Evolutionary conservation across 805 yeast species (phyloP).

Genomic region (Candida hungchunana): DNA sequence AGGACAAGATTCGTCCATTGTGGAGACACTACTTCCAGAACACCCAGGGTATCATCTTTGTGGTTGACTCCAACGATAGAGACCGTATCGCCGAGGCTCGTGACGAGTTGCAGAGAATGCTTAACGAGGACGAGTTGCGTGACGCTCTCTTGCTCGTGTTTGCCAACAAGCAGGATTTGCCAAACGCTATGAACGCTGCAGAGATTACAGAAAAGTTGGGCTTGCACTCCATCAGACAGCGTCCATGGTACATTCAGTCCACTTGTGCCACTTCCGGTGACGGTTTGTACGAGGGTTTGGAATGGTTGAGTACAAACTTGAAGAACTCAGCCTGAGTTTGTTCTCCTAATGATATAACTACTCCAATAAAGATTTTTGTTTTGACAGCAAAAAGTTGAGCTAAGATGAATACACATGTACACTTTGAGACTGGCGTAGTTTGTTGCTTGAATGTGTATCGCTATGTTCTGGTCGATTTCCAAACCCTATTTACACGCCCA

Average conservation of each 20-base stretch:
- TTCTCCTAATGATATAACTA: constrained; percentile 9
- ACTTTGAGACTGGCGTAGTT: no score
- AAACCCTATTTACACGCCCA: no score
- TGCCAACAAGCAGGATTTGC: constrained; percentile 98
- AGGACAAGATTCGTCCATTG: constrained; percentile 96
- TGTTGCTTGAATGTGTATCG: no score
- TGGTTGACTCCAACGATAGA: constrained; percentile 96
- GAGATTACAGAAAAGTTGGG: constrained; percentile 97
- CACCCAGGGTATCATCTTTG: constrained; percentile 97
- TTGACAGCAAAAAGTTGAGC: constrained; percentile 9
- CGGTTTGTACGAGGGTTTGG: constrained; percentile 96
- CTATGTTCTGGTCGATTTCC: no score
- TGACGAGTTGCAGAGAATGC: constrained; percentile 97
- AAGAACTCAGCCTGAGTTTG: constrained; percentile 51
- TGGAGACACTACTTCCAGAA: constrained; percentile 99
- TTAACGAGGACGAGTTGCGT: constrained; percentile 96
- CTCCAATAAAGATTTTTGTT: constrained; percentile 10
- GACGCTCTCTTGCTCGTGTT: constrained; percentile 93
- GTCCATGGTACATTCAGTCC: constrained; percentile 99
- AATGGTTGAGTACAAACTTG: constrained; percentile 91
- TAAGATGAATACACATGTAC: no score
- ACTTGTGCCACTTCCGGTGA: constrained; percentile 99
- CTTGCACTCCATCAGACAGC: constrained; percentile 93
- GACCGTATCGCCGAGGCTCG: constrained; percentile 97
- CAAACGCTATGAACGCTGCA: constrained; percentile 98